Base-by-base conservation (phyloP, 306 rosid species). In the Castanea sativa region DNA sequence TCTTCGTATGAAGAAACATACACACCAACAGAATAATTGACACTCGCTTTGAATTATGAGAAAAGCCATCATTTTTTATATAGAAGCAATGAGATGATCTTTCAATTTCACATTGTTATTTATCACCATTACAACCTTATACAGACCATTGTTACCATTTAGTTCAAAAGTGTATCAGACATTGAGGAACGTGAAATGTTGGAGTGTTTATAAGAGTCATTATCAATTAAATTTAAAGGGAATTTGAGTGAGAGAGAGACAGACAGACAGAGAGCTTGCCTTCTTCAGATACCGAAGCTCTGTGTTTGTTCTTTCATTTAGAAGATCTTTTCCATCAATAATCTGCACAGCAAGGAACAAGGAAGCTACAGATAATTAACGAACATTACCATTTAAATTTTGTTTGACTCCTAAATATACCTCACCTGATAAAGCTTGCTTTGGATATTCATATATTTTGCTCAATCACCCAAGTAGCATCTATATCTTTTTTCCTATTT, bases 241-340 rank as follows among this genome's bases (percentile, higher is more conserved):
- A 2, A 59, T 72, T 45, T 7, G 35, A 59, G 15, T 16, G 43
- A 71, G 80, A 60, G 76, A 23, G 11, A 60, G 73, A 64, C 53
- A 65, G 14, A 75, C 71, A 61, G 80, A 81, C 30, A 73, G 7
- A 35, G 77, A 74, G 64, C 82, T 72, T 87, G 76, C 99, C 98
- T 95, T 95, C 79, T 90, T 95, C 69, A 90, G 87, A 82, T 91
- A 91, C 77, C 87, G 87, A 76, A 95, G 91, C 86, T 95, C 98
- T 35, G 94, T 84, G 76, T 90, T 86, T n/a, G 98, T 92, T 89
- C 99, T 95, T 83, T 91, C 97, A 79, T 92, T 95, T 84, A 92
- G 83, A 72, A 92, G 92, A 82, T 91, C 92, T 5, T 77, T 81
- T 78, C 99, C 97, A 80, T 90, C 89, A 80, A 91, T 79, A 71